Evolutionary conservation across 305 asterid species (phyloP).

Genomic region (Nicotiana rustica): DNA sequence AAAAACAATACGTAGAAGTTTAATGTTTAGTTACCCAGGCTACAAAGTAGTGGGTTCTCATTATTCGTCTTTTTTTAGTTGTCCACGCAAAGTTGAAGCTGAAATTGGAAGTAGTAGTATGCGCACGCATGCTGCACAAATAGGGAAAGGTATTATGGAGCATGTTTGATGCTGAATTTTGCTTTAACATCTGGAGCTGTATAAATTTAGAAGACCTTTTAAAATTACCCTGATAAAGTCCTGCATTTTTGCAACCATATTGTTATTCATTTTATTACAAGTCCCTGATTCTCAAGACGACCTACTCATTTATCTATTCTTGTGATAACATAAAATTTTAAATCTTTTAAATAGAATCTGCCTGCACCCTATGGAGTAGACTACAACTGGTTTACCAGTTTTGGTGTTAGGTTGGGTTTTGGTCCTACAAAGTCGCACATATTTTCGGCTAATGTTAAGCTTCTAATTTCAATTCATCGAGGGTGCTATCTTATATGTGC

Average conservation of each 20-base stretch:
- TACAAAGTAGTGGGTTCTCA: background rate
- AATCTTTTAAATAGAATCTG: background rate
- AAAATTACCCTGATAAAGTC: background rate
- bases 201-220: background rate
- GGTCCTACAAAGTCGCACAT: background rate
- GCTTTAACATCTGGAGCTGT: conserved; percentile 18
- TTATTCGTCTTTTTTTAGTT: background rate
- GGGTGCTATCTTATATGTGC: background rate
- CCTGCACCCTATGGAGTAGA: background rate
- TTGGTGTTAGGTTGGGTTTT: conserved; percentile 6
- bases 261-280: background rate
- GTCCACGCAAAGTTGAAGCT: background rate
- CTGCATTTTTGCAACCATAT: background rate
- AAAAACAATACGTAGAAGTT: too few relatives aligned
- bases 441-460: background rate
- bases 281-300: background rate
- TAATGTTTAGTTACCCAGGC: background rate
- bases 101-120: background rate
- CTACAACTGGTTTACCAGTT: conserved; percentile 10
- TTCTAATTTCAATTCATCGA: background rate
- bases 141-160: conserved; percentile 3
- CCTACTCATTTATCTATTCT: background rate
- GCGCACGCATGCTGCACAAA: background rate
- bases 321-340: background rate
- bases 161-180: background rate